phyloP scores from a whole-genome alignment of 805 yeast genomes.

The Teunomyces lycoperdinae region DNA sequence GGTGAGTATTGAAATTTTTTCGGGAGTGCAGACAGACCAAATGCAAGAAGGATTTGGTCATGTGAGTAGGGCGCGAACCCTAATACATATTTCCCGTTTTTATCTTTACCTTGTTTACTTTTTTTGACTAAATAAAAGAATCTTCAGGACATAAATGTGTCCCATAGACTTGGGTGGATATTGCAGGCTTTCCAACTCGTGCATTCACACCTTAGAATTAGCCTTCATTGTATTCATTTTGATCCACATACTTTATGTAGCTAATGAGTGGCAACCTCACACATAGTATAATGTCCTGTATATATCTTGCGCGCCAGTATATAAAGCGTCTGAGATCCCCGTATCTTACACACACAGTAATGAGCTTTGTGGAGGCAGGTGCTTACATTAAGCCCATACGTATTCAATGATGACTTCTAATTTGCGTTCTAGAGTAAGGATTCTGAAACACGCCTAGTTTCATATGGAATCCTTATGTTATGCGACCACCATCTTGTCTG shows the following conservation, averaged over 20 bases:
- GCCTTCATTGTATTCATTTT: too few relatives aligned
- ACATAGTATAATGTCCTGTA: background rate
- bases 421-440: constrained; percentile 47
- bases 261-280: too few relatives aligned
- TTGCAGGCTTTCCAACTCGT: too few relatives aligned
- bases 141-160: too few relatives aligned
- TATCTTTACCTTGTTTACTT: too few relatives aligned
- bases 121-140: too few relatives aligned
- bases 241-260: too few relatives aligned
- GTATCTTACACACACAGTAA: background rate
- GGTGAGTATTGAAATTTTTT: constrained; percentile 5
- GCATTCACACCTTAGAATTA: too few relatives aligned
- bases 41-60: background rate
- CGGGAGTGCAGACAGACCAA: constrained; percentile 1
- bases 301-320: background rate
- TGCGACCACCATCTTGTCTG: constrained; percentile 41
- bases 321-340: background rate
- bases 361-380: constrained; percentile 4
- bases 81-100: background rate
- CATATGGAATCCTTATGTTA: constrained; percentile 30
- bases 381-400: constrained; percentile 4
- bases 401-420: constrained; percentile 39
- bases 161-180: too few relatives aligned
- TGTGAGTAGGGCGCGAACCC: constrained; percentile 1
- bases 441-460: constrained; percentile 47